Base-by-base conservation (phyloP, 2,329 filamentous ascomycete genomes). In the Talaromyces sp. region DNA sequence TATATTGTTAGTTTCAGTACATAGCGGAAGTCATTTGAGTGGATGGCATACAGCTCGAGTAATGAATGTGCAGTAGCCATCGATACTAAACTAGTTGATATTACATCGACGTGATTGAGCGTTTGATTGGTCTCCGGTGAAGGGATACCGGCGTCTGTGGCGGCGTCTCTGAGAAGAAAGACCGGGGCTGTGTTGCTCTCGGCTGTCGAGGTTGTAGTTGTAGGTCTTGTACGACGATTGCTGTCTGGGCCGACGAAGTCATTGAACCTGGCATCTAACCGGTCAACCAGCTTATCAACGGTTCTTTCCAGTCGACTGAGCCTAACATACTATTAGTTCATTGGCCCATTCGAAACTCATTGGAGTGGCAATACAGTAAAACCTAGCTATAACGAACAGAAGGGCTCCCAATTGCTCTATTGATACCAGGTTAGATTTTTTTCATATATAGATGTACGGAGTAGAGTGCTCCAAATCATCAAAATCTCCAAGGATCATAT, bases 101-200 rank as follows among this genome's bases (percentile, higher is more conserved):
- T 65, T 4, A 65, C 63, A 34, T 65, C 49, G 1, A 45, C 54
- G 11, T 27, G 11, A 5, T 40, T 27, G 29, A 13, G 45, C n/a
- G 29, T 6, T 8, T 45, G n/a, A 58, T 19, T 40, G 2, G 49
- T 45, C 5, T 69, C 43, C 1, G 66, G 66, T 36, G 69, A 69
- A 31, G 67, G 56, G 5, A 73, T 67, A 6, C 73, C 72, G 31
- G 69, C 68, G 43, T 75, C 72, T 17, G 68, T 70, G 3, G 74
- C 74, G 31, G 71, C 69, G 67, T 76, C 72, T 63, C 74, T 67
- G 27, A 76, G 71, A 7, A 76, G 65, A 8, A 77, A 71, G 27
- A 75, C 70, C 11, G 76, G 71, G n/a, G 75, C 74, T 22, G 70
- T 61, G 38, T 70, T 69, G 56, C 49, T 7, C 27, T 65, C 58